Conservation (phyloP, 805 yeast species). For the Wickerhamomyces xylosicus region DNA sequence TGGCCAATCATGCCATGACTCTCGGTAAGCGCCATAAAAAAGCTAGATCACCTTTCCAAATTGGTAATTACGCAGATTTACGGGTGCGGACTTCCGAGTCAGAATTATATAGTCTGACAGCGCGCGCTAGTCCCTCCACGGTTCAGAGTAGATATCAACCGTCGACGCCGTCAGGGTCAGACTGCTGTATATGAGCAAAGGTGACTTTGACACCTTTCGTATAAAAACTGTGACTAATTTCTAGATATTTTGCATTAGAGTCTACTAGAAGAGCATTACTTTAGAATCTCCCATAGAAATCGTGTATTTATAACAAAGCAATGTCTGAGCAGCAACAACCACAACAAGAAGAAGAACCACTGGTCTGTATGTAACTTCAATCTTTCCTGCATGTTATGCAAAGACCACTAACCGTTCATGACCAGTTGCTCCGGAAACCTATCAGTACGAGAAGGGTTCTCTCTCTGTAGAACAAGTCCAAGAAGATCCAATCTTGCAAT, state of each 20-base stretch:
- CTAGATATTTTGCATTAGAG: no score
- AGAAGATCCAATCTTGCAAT: conserved; percentile 63
- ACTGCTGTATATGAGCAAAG: neutral
- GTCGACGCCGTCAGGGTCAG: no score
- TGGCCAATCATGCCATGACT: no score
- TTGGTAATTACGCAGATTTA: no score
- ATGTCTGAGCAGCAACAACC: neutral
- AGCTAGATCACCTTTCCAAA: no score
- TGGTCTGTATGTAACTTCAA: conserved; percentile 14
- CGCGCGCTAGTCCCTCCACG: neutral
- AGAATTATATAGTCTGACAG: no score
- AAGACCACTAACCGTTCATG: neutral
- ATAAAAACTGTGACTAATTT: neutral
- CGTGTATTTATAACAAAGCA: no score
- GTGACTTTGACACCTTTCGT: neutral
- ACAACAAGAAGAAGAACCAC: conserved; percentile 11
- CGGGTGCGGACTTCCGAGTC: no score
- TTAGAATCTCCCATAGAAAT: no score
- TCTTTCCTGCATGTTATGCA: neutral
- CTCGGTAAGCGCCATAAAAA: no score
- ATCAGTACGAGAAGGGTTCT: conserved; percentile 69
- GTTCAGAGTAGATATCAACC: neutral
- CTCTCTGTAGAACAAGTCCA: conserved; percentile 44
- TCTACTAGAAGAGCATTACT: no score
- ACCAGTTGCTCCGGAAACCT: conserved; percentile 70